Conservation (phyloP, 768 basidiomycete species). For the Hypholoma fasciculare region DNA sequence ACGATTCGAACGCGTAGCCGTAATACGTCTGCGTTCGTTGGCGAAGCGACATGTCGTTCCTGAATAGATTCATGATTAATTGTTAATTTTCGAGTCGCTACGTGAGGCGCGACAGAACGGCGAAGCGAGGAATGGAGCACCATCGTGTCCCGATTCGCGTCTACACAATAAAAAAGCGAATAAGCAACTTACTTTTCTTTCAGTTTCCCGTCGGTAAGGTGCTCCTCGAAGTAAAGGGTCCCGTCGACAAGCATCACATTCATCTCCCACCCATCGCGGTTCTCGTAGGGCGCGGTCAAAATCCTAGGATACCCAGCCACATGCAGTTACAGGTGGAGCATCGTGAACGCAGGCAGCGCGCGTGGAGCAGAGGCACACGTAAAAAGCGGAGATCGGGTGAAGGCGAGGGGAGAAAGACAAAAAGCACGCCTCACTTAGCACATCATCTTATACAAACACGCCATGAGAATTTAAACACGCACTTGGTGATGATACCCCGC, state of each 20-base stretch:
- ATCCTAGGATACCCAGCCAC: conserved; percentile 46
- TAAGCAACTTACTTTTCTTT: conserved; percentile 56
- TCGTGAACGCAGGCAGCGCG: not conserved
- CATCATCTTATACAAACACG: conserved; percentile 2
- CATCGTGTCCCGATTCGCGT: not conserved
- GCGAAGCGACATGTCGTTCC: conserved; percentile 64
- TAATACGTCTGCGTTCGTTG: conserved; percentile 73
- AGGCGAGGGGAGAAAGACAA: not conserved
- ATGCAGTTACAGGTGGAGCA: not conserved
- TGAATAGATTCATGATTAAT: conserved; percentile 24
- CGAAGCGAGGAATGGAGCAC: not conserved
- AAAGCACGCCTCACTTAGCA: conserved; percentile 28
- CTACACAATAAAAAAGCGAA: not conserved
- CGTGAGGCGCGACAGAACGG: not conserved
- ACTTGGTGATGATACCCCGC: conserved; percentile 89
- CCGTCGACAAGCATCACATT: conserved; percentile 79
- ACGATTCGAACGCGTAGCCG: conserved; percentile 90
- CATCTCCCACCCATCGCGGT: conserved; percentile 75
- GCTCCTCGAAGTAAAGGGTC: conserved; percentile 76
- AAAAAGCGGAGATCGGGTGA: not conserved
- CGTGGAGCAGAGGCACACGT: not conserved
- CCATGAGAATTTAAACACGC: conserved; percentile 15
- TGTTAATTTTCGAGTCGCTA: not conserved
- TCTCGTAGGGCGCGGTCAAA: conserved; percentile 81
- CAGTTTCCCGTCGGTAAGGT: conserved; percentile 57